Percentiles rank a stretch among this genome's conserved stretches.
phyloP scores from a whole-genome alignment of 2,329 filamentous ascomycete genomes.

The Didymosphaeria variabile region DNA sequence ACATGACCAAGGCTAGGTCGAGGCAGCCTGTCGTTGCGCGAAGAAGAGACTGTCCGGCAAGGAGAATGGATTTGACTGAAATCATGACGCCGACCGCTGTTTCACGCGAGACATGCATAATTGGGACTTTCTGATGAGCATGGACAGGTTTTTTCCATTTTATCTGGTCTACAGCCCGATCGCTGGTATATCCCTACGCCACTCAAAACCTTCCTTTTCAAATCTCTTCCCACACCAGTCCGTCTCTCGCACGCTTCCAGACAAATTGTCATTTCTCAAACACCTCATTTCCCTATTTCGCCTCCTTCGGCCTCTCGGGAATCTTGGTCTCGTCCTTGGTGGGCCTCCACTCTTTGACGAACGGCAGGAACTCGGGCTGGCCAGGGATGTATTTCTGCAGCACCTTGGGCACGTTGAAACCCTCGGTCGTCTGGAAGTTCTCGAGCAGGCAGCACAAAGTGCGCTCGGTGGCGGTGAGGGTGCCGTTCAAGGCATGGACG shows the following conservation, averaged over 20 bases:
- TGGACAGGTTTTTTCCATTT: no score
- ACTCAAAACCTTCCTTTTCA: no score
- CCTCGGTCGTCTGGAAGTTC: constrained; percentile 93
- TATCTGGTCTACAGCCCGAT: no score
- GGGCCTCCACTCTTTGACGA: constrained; percentile 72
- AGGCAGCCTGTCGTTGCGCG: no score
- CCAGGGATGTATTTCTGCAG: constrained; percentile 78
- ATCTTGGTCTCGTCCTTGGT: constrained; percentile 40
- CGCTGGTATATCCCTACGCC: no score
- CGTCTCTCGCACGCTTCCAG: no score
- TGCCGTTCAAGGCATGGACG: constrained; percentile 91
- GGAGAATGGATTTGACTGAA: no score
- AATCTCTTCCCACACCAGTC: neutral
- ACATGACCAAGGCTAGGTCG: no score
- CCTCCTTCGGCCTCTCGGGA: constrained; percentile 34
- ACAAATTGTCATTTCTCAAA: neutral
- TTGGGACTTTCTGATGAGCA: no score
- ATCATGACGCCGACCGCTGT: no score
- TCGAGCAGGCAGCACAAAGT: constrained; percentile 94
- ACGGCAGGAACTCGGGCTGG: constrained; percentile 87
- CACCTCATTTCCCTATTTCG: neutral
- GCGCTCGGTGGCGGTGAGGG: constrained; percentile 84
- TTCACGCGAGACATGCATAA: no score
- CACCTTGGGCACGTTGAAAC: constrained; percentile 52
- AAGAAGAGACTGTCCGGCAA: no score